Evolutionary conservation across 768 basidiomycete genomes (phyloP), one percentile per base, ranked within the genome.

Genomic region (Fistulinella prunicolor): DNA sequence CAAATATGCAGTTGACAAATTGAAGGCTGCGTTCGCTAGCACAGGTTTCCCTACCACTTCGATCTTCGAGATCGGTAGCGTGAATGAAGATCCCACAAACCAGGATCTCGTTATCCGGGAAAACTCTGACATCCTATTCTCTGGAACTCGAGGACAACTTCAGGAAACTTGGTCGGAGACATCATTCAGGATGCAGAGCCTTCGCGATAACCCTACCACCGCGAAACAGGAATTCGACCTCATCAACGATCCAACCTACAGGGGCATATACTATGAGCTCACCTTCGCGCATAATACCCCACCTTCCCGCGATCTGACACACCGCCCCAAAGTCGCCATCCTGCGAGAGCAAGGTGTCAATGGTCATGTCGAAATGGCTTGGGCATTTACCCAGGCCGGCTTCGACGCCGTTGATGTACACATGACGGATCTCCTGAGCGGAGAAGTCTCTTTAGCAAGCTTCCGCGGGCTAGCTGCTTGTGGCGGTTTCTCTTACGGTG

Each of bases 311-410:
- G 49, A 56, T 43, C 54, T 81, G 47, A 67, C 75, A 55, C 67
- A 65, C 42, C 82, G 87, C 1, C 96, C 96, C 8, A 86, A 82
- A 64, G 90, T 99, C 23, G 95, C 94, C 20, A 92, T 99, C 57
- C 78, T 99, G 24, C 86, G 96, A 42, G 96, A 99, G 68, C 96
- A 98, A 64, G 96, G 96, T 51, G 94, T 98, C 50, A 99, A 99
- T 65, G 96, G 96, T 3, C 94, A 98, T 42, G 75, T 90, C 24
- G 96, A 99, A 73, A 97, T 99, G 96, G 96, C 89, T 1, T 99
- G 94, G 93, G 82, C 94, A 22, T 98, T 99, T 73, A 78, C 85
- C 7, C 87, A 81, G 3, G 94, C 94, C 9, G 96, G 96, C 9
- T 99, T 99, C 65, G 86, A 91, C 56, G 87, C 95, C 9, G 76